These are phyloP conservation scores for Pestalotiopsis sp. DNA, from an alignment of 2,329 filamentous ascomycete genomes.

Conservation along the genomic window DNA sequence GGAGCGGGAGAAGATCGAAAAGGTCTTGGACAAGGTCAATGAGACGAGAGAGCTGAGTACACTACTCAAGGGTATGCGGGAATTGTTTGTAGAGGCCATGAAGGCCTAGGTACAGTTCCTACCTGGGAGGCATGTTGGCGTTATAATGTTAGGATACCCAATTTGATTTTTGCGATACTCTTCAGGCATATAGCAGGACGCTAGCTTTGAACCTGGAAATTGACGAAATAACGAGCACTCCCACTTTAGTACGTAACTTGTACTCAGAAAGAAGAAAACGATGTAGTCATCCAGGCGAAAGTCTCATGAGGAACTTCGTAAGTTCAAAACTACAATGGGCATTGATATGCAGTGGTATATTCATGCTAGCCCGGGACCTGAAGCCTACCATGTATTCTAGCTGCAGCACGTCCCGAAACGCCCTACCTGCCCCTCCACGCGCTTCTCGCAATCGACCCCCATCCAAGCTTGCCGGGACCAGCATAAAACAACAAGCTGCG, in stretches of 20 bases:
- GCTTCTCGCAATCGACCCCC: not conserved
- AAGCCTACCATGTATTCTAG: not conserved
- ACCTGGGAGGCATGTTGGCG: not conserved
- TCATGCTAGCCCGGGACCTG: not conserved
- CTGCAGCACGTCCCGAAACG: not conserved
- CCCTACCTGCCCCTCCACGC: conserved; percentile 7
- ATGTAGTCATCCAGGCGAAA: not conserved
- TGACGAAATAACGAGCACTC: not conserved
- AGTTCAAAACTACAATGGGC: not conserved
- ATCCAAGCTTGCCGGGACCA: not conserved
- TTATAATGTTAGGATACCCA: not conserved
- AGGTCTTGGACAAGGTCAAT: conserved; percentile 76
- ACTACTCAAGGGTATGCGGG: conserved; percentile 80
- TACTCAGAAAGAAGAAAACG: not conserved
- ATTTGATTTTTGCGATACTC: not conserved
- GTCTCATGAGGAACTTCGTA: no score
- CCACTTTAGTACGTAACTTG: not conserved
- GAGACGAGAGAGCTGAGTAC: conserved; percentile 73
- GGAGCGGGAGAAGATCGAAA: conserved; percentile 74
- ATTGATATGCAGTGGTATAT: no score
- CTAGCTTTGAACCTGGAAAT: not conserved
- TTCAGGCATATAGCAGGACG: not conserved
- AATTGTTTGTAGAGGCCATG: conserved; percentile 70
- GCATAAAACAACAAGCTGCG: not conserved
- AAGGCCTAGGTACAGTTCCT: conserved; percentile 38